A percentile compares a stretch with the other conserved stretches of the same genome.
Evolutionary conservation across 805 yeast genomes (phyloP).

Genomic region (Myxozyma nipponensis): DNA sequence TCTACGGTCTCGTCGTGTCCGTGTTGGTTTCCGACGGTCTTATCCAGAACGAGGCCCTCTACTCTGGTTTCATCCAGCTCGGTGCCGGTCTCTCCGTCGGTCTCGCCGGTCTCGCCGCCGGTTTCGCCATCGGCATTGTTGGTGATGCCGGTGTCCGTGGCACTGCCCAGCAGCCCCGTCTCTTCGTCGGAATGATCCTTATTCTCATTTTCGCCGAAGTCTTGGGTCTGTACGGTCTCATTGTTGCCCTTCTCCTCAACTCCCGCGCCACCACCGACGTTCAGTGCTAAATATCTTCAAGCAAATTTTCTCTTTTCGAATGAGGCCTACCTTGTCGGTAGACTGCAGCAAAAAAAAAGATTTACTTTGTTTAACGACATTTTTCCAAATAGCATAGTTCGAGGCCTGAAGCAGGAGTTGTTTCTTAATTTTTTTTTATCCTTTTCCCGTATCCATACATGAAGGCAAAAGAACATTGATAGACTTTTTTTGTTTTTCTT

Average conservation of each 20-base stretch:
- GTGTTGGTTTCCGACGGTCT: conserved; percentile 93
- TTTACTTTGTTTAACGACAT: too few species aligned
- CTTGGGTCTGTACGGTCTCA: conserved; percentile 93
- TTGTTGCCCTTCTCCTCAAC: conserved; percentile 95
- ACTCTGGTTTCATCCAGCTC: conserved; percentile 96
- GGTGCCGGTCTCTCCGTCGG: conserved; percentile 96
- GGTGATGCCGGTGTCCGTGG: conserved; percentile 92
- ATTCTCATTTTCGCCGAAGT: conserved; percentile 90
- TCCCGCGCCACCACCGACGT: conserved; percentile 71
- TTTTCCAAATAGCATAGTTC: too few species aligned
- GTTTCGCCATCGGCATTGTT: conserved; percentile 92
- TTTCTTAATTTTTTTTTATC: too few species aligned
- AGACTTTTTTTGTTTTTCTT: neutral
- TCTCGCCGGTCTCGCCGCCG: conserved; percentile 92
- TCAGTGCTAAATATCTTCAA: conserved; percentile 10
- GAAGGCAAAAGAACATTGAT: neutral
- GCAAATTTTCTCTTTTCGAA: neutral
- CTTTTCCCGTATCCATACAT: neutral
- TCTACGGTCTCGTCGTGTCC: conserved; percentile 94
- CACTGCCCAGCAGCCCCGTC: conserved; percentile 79
- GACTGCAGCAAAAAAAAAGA: too few species aligned
- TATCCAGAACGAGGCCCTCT: conserved; percentile 70
- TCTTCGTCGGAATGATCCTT: conserved; percentile 85
- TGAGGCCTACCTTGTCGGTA: too few species aligned
- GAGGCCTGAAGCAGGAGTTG: neutral